A percentile compares a stretch with the other conserved stretches of the same genome.
phyloP scores from a whole-genome alignment of 192 early-diverging fungal species.

The Coemansia sp. region DNA sequence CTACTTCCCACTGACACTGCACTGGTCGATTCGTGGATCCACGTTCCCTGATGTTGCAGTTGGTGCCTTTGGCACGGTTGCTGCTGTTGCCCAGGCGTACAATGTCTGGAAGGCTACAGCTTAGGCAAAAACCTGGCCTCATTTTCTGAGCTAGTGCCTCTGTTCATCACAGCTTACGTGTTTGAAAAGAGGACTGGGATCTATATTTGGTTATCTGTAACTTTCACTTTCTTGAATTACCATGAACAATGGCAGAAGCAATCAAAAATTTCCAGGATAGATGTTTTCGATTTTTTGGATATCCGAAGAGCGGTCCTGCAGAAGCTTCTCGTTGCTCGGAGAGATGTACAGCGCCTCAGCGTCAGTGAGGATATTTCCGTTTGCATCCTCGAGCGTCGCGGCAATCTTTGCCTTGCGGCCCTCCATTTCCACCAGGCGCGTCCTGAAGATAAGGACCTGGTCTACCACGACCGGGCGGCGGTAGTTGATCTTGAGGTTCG shows the following conservation, averaged over 20 bases:
- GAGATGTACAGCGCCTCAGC: slow-evolving; percentile 68
- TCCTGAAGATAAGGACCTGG: slow-evolving; percentile 58
- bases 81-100: slow-evolving; percentile 80
- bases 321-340: slow-evolving; percentile 50
- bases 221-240: no score
- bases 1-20: slow-evolving; percentile 86
- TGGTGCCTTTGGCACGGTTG: slow-evolving; percentile 91
- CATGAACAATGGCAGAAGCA: no score
- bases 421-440: slow-evolving; percentile 59
- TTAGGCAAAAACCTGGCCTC: slow-evolving; percentile 10
- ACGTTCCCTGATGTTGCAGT: slow-evolving; percentile 91
- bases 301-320: slow-evolving; percentile 28
- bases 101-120: slow-evolving; percentile 78
- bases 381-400: slow-evolving; percentile 61
- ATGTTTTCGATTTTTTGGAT: slow-evolving; percentile 29
- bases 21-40: slow-evolving; percentile 87
- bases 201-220: no score
- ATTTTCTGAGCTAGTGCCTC: no score
- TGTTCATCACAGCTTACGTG: no score
- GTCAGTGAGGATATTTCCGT: slow-evolving; percentile 62
- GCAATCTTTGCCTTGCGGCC: slow-evolving; percentile 69
- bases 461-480: slow-evolving; percentile 64
- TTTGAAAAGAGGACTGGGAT: no score
- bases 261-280: slow-evolving; percentile 46
- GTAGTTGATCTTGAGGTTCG: slow-evolving; percentile 75